Evolutionary conservation across 768 basidiomycete species (phyloP).

Genomic region (Daedaleopsis sinensis): DNA sequence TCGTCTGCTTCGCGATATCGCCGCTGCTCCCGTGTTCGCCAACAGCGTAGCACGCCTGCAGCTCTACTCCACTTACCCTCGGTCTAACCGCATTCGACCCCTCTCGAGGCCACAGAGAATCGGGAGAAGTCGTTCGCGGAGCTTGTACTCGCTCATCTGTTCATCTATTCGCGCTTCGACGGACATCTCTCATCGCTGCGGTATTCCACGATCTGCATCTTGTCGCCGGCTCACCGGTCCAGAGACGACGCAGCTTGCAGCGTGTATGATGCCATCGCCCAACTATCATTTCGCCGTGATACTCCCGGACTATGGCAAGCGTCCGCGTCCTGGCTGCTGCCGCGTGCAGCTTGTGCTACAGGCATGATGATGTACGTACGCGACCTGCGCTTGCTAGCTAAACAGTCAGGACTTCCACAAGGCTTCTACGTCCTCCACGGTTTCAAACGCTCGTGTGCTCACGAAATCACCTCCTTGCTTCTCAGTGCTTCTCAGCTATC

Average conservation of each 20-base stretch:
- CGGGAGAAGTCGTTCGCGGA: not conserved
- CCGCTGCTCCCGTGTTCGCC: constrained; percentile 14
- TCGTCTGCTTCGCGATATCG: constrained; percentile 9
- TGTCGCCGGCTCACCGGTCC: constrained; percentile 13
- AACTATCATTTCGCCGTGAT: not conserved
- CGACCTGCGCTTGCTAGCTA: too few species aligned
- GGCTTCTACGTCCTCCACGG: too few species aligned
- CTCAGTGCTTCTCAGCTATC: not conserved
- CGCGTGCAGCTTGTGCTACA: too few species aligned
- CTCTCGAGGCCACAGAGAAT: constrained; percentile 7
- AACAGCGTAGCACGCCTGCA: constrained; percentile 4
- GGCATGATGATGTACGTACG: too few species aligned
- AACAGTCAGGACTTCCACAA: too few species aligned
- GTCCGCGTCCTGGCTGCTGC: not conserved
- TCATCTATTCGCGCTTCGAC: constrained; percentile 1
- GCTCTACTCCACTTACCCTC: constrained; percentile 6
- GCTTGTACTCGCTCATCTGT: not conserved
- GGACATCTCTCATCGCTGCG: not conserved
- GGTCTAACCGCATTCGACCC: constrained; percentile 2
- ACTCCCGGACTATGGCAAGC: not conserved
- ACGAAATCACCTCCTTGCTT: not conserved
- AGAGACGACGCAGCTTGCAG: not conserved
- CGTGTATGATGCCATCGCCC: constrained; percentile 11
- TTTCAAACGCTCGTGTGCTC: not conserved
- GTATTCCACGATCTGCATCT: constrained; percentile 14